Conservation (phyloP, 139 green algal genomes). For the Tetraselmis striata region DNA sequence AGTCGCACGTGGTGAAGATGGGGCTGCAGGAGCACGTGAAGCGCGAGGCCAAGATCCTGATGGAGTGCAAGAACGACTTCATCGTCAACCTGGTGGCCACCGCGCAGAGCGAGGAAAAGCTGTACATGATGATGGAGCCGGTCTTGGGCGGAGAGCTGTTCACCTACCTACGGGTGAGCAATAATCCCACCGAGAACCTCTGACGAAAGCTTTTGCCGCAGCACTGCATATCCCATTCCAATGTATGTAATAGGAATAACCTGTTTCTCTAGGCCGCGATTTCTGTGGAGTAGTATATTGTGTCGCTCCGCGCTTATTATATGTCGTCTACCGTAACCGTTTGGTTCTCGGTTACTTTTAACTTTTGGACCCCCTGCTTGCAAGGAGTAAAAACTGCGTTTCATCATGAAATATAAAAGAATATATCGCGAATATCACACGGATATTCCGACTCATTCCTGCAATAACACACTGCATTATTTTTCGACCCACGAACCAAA, state of each 20-base stretch:
- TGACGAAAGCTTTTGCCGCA: too few species aligned
- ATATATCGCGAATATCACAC: too few species aligned
- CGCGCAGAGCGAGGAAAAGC: slow-evolving; percentile 43
- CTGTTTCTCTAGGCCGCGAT: too few species aligned
- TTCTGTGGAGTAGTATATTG: too few species aligned
- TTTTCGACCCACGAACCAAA: too few species aligned
- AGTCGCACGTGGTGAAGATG: slow-evolving; percentile 65
- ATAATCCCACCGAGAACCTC: too few species aligned
- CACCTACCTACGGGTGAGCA: slow-evolving; percentile 72
- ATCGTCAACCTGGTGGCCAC: slow-evolving; percentile 70
- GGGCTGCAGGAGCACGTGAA: slow-evolving; percentile 78
- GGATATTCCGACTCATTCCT: too few species aligned
- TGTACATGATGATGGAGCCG: slow-evolving; percentile 88
- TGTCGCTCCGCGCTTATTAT: not conserved
- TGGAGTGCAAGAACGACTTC: slow-evolving; percentile 70
- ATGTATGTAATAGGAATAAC: not conserved
- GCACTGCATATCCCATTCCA: not conserved
- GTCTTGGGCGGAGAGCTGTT: slow-evolving; percentile 93
- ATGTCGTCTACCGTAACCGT: not conserved
- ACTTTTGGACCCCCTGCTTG: too few species aligned
- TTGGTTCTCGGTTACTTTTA: too few species aligned
- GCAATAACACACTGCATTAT: too few species aligned
- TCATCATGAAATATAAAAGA: too few species aligned
- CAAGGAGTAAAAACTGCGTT: too few species aligned
- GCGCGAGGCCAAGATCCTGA: slow-evolving; percentile 62